A percentile compares a stretch with the other conserved stretches of the same genome.
Conservation (phyloP, 208 protist genomes). For the Trypanosoma brucei region DNA sequence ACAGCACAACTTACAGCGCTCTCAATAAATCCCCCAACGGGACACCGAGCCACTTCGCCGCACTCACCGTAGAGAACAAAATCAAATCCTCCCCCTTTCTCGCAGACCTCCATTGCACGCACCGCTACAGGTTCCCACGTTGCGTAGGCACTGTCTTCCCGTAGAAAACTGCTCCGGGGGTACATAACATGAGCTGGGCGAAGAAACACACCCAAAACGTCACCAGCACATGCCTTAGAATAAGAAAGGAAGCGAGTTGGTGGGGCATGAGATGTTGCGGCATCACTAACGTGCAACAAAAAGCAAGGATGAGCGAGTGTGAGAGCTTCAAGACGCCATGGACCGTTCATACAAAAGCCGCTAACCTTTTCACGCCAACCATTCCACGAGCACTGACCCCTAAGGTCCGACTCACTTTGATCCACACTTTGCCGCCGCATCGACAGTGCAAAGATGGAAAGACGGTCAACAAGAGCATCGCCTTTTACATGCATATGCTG, state of each 20-base stretch:
- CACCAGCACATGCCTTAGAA: neutral
- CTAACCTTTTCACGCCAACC: neutral
- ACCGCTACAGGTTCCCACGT: constrained; percentile 1
- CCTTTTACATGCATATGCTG: constrained; percentile 13
- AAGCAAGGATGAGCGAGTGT: constrained; percentile 32
- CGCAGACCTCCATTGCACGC: neutral
- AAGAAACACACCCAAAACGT: constrained; percentile 28
- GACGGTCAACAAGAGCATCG: constrained; percentile 25
- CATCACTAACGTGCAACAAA: constrained; percentile 14
- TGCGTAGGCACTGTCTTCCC: constrained; percentile 7
- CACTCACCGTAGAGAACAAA: constrained; percentile 20
- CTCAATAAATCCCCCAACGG: constrained; percentile 27
- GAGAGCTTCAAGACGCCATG: constrained; percentile 25
- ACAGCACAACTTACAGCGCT: constrained; percentile 11
- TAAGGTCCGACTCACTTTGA: neutral
- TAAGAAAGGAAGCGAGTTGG: neutral
- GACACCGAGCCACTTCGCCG: constrained; percentile 22
- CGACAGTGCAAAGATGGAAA: constrained; percentile 19
- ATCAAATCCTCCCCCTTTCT: constrained; percentile 10
- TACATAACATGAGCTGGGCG: constrained; percentile 17
- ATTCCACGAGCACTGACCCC: neutral
- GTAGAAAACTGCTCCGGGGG: constrained; percentile 23
- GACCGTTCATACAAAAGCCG: constrained; percentile 24
- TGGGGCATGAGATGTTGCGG: neutral
- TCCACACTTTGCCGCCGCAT: neutral